Conservation (phyloP, 2,329 filamentous ascomycete species). For the Talaromyces islandicus region DNA sequence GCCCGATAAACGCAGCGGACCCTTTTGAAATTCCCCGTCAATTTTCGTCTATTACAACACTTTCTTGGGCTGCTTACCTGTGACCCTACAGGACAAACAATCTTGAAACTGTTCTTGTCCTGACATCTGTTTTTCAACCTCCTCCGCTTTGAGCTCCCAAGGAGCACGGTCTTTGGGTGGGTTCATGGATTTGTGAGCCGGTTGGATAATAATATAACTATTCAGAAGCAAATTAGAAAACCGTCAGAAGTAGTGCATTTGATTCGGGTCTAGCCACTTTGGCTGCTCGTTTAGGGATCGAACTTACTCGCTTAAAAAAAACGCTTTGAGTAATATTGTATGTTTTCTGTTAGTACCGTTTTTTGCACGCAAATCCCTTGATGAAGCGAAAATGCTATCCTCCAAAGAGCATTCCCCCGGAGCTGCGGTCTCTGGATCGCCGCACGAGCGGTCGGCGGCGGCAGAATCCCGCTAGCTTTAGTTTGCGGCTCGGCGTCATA, state of each 20-base stretch:
- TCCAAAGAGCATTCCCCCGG: background rate
- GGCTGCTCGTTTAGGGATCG: background rate
- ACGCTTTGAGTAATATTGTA: background rate
- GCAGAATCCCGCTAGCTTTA: background rate
- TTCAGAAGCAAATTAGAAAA: background rate
- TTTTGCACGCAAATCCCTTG: background rate
- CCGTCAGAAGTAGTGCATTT: background rate
- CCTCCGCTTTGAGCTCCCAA: slow-evolving; percentile 50
- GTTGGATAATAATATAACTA: background rate
- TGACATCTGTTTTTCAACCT: slow-evolving; percentile 52
- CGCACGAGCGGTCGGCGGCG: background rate
- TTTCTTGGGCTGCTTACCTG: slow-evolving; percentile 51
- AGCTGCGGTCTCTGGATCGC: background rate
- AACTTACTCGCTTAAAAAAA: background rate
- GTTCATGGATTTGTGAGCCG: slow-evolving; percentile 31
- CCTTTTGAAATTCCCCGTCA: slow-evolving; percentile 43
- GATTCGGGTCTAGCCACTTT: background rate
- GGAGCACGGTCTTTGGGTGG: slow-evolving; percentile 41
- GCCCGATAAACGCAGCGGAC: slow-evolving; percentile 66
- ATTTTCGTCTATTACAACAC: background rate
- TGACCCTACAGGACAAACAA: slow-evolving; percentile 64
- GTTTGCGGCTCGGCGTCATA: slow-evolving; percentile 13
- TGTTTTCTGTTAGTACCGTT: background rate
- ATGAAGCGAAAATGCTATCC: background rate
- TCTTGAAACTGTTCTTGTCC: slow-evolving; percentile 46